These are phyloP conservation scores for Hypoxylon cercidicola DNA, from an alignment of 495 filamentous ascomycete species.

Conservation along the genomic window DNA sequence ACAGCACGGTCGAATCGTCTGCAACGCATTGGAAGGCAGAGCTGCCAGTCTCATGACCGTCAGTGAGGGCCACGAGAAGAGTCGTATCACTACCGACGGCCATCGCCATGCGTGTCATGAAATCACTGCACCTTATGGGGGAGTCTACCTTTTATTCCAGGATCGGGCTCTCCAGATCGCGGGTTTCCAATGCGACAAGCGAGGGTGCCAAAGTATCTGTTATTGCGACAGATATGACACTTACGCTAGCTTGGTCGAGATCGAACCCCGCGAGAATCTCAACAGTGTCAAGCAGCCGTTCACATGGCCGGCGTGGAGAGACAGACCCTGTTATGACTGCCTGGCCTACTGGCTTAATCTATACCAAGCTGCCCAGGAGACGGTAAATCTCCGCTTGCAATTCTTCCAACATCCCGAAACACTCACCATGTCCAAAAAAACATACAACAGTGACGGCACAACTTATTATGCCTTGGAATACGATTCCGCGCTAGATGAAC, in stretches of 20 bases:
- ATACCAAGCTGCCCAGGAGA: constrained; percentile 24
- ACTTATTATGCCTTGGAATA: constrained; percentile 23
- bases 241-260: neutral
- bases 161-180: constrained; percentile 39
- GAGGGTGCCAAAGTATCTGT: constrained; percentile 30
- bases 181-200: constrained; percentile 22
- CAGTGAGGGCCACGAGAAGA: constrained; percentile 13
- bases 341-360: constrained; percentile 28
- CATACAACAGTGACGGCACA: neutral
- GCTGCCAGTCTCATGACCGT: constrained; percentile 23
- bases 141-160: constrained; percentile 31
- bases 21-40: constrained; percentile 9
- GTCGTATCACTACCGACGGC: constrained; percentile 10
- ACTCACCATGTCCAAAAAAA: constrained; percentile 19
- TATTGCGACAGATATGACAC: constrained; percentile 11
- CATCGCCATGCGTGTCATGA: neutral
- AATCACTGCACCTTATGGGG: constrained; percentile 34
- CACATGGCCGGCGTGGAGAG: constrained; percentile 12
- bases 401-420: constrained; percentile 31
- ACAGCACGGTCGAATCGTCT: constrained; percentile 8
- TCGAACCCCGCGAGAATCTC: neutral
- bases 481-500: constrained; percentile 29
- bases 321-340: constrained; percentile 23
- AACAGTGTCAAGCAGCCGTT: no score
- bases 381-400: constrained; percentile 8